These are phyloP conservation scores for Dactylonectria macrodidyma DNA, from an alignment of 2,329 filamentous ascomycete genomes.

Conservation along the genomic window DNA sequence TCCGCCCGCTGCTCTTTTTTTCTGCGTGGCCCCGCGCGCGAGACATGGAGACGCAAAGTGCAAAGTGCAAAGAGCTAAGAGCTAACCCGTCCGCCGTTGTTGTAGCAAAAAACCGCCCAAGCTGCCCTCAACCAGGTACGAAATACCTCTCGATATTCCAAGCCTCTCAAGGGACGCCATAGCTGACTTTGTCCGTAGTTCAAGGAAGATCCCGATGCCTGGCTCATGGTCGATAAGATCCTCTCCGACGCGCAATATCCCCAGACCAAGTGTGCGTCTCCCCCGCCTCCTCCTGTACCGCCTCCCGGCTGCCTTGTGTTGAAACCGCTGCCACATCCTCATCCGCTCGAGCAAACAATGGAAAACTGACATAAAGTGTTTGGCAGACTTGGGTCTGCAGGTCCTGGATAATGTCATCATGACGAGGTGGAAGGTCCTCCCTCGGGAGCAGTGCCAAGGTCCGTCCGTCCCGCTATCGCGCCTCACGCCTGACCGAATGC, in stretches of 20 bases:
- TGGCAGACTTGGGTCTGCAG: constrained; percentile 88
- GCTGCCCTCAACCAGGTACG: constrained; percentile 92
- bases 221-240: constrained; percentile 98
- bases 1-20: constrained; percentile 33
- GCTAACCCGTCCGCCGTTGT: constrained; percentile 52
- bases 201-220: constrained; percentile 98
- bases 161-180: not conserved
- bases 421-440: constrained; percentile 98
- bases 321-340: constrained; percentile 9
- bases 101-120: constrained; percentile 95
- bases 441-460: constrained; percentile 95
- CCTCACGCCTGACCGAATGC: constrained; percentile 20
- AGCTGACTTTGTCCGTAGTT: constrained; percentile 72
- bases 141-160: constrained; percentile 33
- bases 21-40: constrained; percentile 26
- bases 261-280: constrained; percentile 90
- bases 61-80: constrained; percentile 21
- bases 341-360: constrained; percentile 11
- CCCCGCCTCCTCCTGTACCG: constrained; percentile 35
- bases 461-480: constrained; percentile 46
- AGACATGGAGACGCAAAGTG: constrained; percentile 30
- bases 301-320: constrained; percentile 12
- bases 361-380: constrained; percentile 44
- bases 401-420: constrained; percentile 98
- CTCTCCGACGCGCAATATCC: constrained; percentile 92